phyloP scores from a whole-genome alignment of 2,329 filamentous ascomycete species.

The Pseudopithomyces chartarum region DNA sequence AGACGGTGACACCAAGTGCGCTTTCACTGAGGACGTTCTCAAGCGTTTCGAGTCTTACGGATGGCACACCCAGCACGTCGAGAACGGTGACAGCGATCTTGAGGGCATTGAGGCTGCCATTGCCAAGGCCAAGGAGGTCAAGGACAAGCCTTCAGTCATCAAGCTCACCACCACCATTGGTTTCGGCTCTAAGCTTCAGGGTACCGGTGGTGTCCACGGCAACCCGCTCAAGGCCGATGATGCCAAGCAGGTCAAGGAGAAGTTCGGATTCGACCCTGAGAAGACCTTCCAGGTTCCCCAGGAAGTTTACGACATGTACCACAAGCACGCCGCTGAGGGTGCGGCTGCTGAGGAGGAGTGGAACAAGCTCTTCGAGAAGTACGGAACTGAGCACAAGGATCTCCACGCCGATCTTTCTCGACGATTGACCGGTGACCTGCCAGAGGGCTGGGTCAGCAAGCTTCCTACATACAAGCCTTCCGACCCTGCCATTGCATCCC shows the following conservation, averaged over 20 bases:
- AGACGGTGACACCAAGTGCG: constrained; percentile 94
- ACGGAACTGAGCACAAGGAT: constrained; percentile 74
- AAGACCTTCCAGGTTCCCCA: constrained; percentile 92
- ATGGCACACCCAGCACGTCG: constrained; percentile 87
- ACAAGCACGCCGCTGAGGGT: constrained; percentile 82
- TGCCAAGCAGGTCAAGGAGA: constrained; percentile 88
- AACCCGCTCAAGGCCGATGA: constrained; percentile 95
- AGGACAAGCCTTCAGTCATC: constrained; percentile 95
- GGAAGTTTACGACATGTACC: constrained; percentile 89
- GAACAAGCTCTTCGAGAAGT: constrained; percentile 91
- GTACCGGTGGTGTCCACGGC: constrained; percentile 94
- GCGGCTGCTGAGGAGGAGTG: constrained; percentile 91
- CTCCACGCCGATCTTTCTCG: constrained; percentile 82
- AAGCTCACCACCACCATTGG: constrained; percentile 97
- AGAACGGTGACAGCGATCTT: constrained; percentile 87
- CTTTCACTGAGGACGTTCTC: constrained; percentile 95
- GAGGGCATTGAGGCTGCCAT: constrained; percentile 87
- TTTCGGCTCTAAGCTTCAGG: constrained; percentile 90
- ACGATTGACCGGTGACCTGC: constrained; percentile 80
- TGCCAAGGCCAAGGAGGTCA: constrained; percentile 81
- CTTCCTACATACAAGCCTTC: constrained; percentile 88
- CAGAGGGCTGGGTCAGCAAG: constrained; percentile 94
- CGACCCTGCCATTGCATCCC: constrained; percentile 84
- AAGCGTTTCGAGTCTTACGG: constrained; percentile 97
- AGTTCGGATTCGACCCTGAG: constrained; percentile 95